phyloP scores from a whole-genome alignment of 257 asterid genomes.

The Fraxinus anomala region DNA sequence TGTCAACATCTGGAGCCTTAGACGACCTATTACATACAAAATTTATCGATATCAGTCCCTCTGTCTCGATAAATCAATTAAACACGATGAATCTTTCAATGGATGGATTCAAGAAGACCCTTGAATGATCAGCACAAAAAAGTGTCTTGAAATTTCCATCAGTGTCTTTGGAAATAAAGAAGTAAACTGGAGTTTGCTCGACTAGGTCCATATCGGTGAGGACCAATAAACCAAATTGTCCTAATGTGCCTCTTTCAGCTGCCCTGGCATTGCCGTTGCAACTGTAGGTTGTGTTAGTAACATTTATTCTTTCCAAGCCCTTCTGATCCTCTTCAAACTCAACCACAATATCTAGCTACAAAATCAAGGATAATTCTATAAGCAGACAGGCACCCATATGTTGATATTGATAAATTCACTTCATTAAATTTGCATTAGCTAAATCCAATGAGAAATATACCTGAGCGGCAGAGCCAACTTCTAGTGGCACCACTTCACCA shows the following conservation, averaged over 20 bases:
- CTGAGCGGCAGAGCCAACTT: slow-evolving; percentile 58
- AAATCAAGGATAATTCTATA: background rate
- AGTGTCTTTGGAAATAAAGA: slow-evolving; percentile 58
- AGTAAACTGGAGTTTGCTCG: slow-evolving; percentile 73
- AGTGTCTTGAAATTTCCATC: slow-evolving; percentile 53
- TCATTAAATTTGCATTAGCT: background rate
- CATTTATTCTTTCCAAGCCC: slow-evolving; percentile 34
- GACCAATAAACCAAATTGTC: slow-evolving; percentile 72
- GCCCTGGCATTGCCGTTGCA: slow-evolving; percentile 59
- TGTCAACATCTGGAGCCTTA: slow-evolving; percentile 49
- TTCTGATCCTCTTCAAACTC: slow-evolving; percentile 61
- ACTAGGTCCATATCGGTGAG: slow-evolving; percentile 42
- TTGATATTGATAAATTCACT: no score
- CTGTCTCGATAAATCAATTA: background rate
- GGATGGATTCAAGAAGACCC: slow-evolving; percentile 31
- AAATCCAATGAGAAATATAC: slow-evolving; percentile 25
- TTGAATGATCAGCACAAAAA: slow-evolving; percentile 75
- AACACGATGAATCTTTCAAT: background rate
- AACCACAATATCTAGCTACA: slow-evolving; percentile 65
- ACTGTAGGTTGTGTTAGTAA: slow-evolving; percentile 35
- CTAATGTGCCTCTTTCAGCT: slow-evolving; percentile 65
- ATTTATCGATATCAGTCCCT: background rate
- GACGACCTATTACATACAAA: slow-evolving; percentile 41
- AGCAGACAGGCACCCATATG: no score
- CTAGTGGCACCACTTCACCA: slow-evolving; percentile 53